phyloP scores from a whole-genome alignment of 306 rosid species.

The Dalbergia cultrata region DNA sequence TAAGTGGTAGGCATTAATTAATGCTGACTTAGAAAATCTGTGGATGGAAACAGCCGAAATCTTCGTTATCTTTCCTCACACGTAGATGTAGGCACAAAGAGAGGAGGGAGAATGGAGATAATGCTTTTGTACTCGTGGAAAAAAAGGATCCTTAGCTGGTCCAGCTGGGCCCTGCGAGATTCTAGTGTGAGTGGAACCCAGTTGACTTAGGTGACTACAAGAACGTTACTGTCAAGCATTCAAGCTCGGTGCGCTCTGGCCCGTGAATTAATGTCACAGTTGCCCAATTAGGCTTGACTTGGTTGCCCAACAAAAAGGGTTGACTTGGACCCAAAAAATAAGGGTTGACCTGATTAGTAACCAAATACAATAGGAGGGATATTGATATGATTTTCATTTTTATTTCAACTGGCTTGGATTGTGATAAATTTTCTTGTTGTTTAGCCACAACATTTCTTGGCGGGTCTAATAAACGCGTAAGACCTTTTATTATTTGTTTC shows the following conservation, averaged over 20 bases:
- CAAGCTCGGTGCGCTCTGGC: neutral
- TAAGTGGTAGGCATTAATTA: neutral
- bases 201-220: slow-evolving; percentile 25
- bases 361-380: neutral
- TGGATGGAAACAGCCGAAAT: neutral
- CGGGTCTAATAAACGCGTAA: too few species aligned
- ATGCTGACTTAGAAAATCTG: neutral
- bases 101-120: slow-evolving; percentile 1
- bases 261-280: neutral
- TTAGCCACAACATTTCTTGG: neutral
- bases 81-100: neutral
- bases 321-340: too few species aligned
- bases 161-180: slow-evolving; percentile 24
- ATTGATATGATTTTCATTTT: neutral
- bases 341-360: slow-evolving; percentile 5
- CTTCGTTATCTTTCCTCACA: neutral
- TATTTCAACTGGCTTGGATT: slow-evolving; percentile 12
- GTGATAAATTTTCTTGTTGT: neutral
- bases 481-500: too few species aligned
- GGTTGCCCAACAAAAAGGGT: neutral
- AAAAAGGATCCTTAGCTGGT: slow-evolving; percentile 5
- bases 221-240: slow-evolving; percentile 26
- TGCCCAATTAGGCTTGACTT: neutral
- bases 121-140: neutral
- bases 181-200: neutral